Base-by-base conservation (phyloP, 768 basidiomycete species). In the Xerocomellus intermedius region DNA sequence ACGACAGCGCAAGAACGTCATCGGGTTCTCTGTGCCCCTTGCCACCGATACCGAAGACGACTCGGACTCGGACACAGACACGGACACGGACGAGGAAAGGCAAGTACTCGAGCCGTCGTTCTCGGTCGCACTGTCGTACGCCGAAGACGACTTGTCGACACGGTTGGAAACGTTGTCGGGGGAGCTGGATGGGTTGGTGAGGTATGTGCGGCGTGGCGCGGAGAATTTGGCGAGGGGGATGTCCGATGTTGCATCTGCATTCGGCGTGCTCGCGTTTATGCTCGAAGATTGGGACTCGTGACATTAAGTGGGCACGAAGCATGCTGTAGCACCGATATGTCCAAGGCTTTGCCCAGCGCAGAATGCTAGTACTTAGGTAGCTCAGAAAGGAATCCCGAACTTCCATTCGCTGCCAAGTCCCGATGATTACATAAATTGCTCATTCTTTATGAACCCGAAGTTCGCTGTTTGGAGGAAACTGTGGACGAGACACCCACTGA, bases 221-320 rank as follows among this genome's bases (percentile, higher is more conserved):
- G 91, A 92, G 66, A 82, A 75, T 60, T 72, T 91, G 22, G 85
- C 85, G 13, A 80, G 80, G 38, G 83, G 85, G 1, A 68, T 74
- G n/a, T 77, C 77, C 17, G 84, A 85, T 48, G 81, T 77, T 26
- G 82, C 85, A 13, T 68, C 83, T 28, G 75, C 84, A 1, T 91
- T 89, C 65, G 85, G 82, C 2, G 77, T 89, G 32, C 73, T 92
- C 48, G 86, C 88, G 10, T 92, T 93, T 67, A 75, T 81, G 39
- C 73, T 93, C 55, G 87, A 91, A 50, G 89, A 90, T 65, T 92
- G 89, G 89, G 88, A 89, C 69, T 71, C 54, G 17, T 70, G 48
- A 57, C 14, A 30, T 13, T 33, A 4, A 33, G 8, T 33, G 13
- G 30, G 10, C 30, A 32, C 12, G 13, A 13, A 4, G 12, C 32